Conservation (phyloP, 202 grass and related monocot species). For the Zizania palustris region DNA sequence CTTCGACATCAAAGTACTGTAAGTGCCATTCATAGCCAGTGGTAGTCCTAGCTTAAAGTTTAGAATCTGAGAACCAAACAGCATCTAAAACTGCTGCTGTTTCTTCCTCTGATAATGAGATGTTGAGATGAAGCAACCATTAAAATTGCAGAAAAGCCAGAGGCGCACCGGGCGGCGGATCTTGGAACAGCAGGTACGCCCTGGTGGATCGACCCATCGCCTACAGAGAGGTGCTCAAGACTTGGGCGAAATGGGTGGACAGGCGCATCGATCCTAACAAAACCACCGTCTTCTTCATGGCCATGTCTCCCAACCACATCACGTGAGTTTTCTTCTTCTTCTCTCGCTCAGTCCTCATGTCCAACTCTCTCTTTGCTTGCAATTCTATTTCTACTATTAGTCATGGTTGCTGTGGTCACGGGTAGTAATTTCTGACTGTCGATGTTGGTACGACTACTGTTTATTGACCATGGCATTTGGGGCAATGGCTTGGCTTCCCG, state of each 20-base stretch:
- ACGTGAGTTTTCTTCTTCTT: constrained; percentile 37
- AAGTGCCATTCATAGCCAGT: background rate
- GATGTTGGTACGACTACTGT: background rate
- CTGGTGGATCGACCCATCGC: constrained; percentile 62
- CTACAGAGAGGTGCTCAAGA: constrained; percentile 66
- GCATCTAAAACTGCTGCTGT: too few relatives aligned
- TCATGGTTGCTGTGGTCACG: background rate
- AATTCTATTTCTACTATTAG: too few relatives aligned
- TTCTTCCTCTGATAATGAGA: too few relatives aligned
- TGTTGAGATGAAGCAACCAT: too few relatives aligned
- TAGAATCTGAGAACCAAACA: too few relatives aligned
- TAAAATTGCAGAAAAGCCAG: constrained; percentile 26
- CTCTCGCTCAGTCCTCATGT: background rate
- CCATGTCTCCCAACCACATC: constrained; percentile 87
- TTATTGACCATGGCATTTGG: background rate
- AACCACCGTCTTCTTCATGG: constrained; percentile 87
- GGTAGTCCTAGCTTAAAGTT: too few relatives aligned
- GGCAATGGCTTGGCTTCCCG: background rate
- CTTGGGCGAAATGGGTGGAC: constrained; percentile 70
- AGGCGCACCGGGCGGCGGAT: background rate
- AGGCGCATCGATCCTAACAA: constrained; percentile 53
- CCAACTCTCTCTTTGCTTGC: background rate
- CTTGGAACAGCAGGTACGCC: constrained; percentile 42
- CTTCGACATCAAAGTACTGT: constrained; percentile 67
- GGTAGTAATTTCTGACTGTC: background rate